A percentile compares a stretch with the other conserved stretches of the same genome.
Conservation (phyloP, 805 yeast species). For the Cyberlindnera meyerae region DNA sequence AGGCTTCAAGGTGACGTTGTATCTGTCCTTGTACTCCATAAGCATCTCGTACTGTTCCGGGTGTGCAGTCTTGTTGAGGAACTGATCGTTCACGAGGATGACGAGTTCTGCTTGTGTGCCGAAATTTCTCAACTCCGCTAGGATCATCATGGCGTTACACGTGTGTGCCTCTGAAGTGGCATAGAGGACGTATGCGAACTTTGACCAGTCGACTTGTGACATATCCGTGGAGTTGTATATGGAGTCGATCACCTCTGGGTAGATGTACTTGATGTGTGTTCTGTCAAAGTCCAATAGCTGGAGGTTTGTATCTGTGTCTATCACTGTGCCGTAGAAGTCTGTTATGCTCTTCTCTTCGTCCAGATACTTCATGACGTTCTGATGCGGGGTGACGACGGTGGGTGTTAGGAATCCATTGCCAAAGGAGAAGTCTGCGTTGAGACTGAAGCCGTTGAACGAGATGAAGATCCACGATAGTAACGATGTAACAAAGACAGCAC, state of each 20-base stretch:
- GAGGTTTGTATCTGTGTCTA: not conserved
- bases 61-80: conserved; percentile 20
- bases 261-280: conserved; percentile 18
- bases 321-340: not conserved
- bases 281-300: conserved; percentile 21
- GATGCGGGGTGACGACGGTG: not conserved
- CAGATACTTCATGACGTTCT: conserved; percentile 3
- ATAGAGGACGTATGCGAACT: conserved; percentile 55
- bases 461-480: conserved; percentile 1
- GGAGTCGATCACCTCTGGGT: conserved; percentile 23
- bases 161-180: conserved; percentile 50
- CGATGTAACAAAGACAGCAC: not conserved
- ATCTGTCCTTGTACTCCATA: conserved; percentile 5
- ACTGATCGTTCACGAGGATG: conserved; percentile 34
- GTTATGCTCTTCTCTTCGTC: conserved; percentile 1
- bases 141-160: conserved; percentile 47
- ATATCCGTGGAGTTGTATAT: conserved; percentile 16
- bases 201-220: conserved; percentile 34
- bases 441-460: not conserved
- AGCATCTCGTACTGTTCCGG: conserved; percentile 12
- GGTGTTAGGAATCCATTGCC: not conserved
- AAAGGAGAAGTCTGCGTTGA: conserved; percentile 1
- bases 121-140: conserved; percentile 34
- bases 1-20: conserved; percentile 16
- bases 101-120: conserved; percentile 43